These are phyloP conservation scores for Dactylonectria estremocensis DNA, from an alignment of 2,329 filamentous ascomycete species.

Conservation along the genomic window DNA sequence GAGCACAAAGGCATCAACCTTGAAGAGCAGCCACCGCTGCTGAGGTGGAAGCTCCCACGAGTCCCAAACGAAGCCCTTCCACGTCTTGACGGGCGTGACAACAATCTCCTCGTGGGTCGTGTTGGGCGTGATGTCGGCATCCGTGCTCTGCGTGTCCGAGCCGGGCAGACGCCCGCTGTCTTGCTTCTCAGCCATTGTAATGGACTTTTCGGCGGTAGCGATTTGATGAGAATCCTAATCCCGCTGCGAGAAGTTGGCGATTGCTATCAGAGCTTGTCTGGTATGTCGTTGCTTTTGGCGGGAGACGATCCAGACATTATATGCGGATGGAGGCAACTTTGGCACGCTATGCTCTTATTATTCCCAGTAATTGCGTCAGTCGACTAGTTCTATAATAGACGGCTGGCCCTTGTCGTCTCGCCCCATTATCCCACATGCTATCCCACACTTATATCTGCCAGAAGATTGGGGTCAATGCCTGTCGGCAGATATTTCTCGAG, in stretches of 20 bases:
- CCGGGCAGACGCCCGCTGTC: background rate
- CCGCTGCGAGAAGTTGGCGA: too few relatives aligned
- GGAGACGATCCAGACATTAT: background rate
- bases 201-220: background rate
- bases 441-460: background rate
- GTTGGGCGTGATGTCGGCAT: conserved; percentile 9
- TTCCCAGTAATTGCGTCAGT: conserved; percentile 41
- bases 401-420: conserved; percentile 6
- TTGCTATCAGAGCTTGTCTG: too few relatives aligned
- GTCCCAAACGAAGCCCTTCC: conserved; percentile 58
- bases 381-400: conserved; percentile 11
- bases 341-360: conserved; percentile 34
- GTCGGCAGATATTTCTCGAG: conserved; percentile 3
- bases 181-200: conserved; percentile 4
- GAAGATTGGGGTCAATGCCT: conserved; percentile 1
- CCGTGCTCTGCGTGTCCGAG: conserved; percentile 13
- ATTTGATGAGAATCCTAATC: background rate
- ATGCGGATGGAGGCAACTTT: background rate
- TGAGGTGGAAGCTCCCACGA: conserved; percentile 53
- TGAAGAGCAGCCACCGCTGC: conserved; percentile 53
- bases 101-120: conserved; percentile 9
- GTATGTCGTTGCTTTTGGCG: background rate
- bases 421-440: conserved; percentile 19
- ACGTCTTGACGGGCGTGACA: conserved; percentile 37
- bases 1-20: conserved; percentile 53